Conservation (phyloP, 257 asterid genomes). For the Nicotiana noctiflora region DNA sequence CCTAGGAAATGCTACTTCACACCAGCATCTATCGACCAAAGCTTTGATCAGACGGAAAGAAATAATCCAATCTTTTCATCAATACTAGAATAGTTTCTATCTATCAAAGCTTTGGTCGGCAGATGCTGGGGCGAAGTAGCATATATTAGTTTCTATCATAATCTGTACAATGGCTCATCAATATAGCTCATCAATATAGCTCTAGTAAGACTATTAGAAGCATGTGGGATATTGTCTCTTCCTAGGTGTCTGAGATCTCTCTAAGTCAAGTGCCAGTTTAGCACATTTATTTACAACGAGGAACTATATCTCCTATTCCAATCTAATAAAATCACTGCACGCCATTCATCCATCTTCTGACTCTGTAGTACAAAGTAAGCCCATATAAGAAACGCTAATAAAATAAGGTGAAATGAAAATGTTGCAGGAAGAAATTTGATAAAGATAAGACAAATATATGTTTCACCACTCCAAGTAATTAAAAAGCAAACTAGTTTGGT, state of each 20-base stretch:
- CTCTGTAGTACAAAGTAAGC: constrained; percentile 6
- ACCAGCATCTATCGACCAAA: no score
- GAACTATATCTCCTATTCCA: not conserved
- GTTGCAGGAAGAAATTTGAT: not conserved
- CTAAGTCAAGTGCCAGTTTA: not conserved
- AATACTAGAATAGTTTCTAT: no score
- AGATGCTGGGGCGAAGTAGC: no score
- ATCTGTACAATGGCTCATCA: no score
- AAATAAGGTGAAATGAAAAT: not conserved
- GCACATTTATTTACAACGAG: not conserved
- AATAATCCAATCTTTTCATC: no score
- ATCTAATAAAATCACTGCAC: not conserved
- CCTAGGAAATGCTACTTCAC: no score
- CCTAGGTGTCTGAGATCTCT: not conserved
- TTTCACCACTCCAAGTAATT: not conserved
- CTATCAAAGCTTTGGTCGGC: no score
- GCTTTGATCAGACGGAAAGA: no score
- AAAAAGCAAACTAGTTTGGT: not conserved
- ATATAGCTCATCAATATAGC: no score
- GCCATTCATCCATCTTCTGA: constrained; percentile 2
- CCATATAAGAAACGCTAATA: not conserved
- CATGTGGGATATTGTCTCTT: not conserved
- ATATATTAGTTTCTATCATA: no score
- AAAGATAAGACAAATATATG: not conserved
- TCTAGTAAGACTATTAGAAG: not conserved